A percentile compares a stretch with the other conserved stretches of the same genome.
Conservation (phyloP, 2,329 filamentous ascomycete species). For the Xylariaceae sp. region DNA sequence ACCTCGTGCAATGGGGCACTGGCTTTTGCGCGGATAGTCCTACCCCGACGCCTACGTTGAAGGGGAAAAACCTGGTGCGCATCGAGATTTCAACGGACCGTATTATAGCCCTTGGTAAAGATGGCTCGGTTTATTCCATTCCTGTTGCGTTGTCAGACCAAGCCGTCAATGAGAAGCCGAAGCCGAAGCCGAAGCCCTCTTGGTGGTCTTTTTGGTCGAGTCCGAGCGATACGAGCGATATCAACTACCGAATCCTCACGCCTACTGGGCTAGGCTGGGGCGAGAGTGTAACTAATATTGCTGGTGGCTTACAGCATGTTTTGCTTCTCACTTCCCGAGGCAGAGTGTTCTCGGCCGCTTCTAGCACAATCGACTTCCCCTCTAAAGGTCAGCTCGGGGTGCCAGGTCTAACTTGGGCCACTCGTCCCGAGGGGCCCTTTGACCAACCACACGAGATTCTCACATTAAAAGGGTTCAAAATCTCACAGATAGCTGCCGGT, state of each 20-base stretch:
- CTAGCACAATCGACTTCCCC: conserved; percentile 73
- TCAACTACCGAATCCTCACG: conserved; percentile 70
- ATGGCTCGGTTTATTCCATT: conserved; percentile 78
- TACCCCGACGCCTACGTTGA: conserved; percentile 66
- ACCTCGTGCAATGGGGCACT: conserved; percentile 87
- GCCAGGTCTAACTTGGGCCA: conserved; percentile 75
- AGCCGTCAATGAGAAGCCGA: conserved; percentile 55
- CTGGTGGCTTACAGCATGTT: conserved; percentile 78
- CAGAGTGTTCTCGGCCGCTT: conserved; percentile 83
- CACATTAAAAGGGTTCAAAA: conserved; percentile 64
- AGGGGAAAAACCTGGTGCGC: conserved; percentile 74
- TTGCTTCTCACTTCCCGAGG: conserved; percentile 80
- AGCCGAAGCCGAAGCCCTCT: conserved; percentile 63
- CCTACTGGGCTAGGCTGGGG: conserved; percentile 61
- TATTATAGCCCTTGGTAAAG: conserved; percentile 71
- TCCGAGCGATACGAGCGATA: conserved; percentile 36
- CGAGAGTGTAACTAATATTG: conserved; percentile 71
- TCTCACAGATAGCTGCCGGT: conserved; percentile 73
- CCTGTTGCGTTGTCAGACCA: conserved; percentile 74
- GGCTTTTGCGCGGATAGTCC: conserved; percentile 64
- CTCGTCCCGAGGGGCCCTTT: conserved; percentile 70
- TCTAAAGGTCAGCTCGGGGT: conserved; percentile 82
- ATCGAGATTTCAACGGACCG: conserved; percentile 77
- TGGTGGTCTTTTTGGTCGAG: conserved; percentile 69
- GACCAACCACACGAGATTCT: conserved; percentile 78